Evolutionary conservation across 2,329 filamentous ascomycete species (phyloP), one percentile per base, ranked within the genome.

Genomic region (Paracorniculantispora psalliotae): DNA sequence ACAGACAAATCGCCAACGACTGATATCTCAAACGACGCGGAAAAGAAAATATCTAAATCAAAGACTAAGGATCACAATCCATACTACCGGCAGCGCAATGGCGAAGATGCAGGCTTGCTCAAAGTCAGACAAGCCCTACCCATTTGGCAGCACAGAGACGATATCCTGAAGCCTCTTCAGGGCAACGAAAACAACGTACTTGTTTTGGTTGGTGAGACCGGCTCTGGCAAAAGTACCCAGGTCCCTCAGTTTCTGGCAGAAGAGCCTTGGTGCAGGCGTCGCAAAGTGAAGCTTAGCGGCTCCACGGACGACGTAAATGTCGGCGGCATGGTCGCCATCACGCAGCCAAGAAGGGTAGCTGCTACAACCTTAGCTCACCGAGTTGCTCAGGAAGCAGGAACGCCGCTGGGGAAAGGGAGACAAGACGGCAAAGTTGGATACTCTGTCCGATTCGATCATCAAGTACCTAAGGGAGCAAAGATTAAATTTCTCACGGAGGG

Each of bases 401-500:
- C 79, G 1, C 81, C 83, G 0, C 70, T 85, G 9, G 74, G 74
- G 0, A 70, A 76, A 13, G 70, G 68, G 4, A 66, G 68, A 7
- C 63, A 67, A 13, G 71, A 82, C 53, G 75, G 82, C 2, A 68
- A 78, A 28, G 92, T 99, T 12, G 94, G 94, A 43, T 99, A 97
- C 70, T 93, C 91, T 4, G 93, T 99, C 35, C 88, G 94, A 59
- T 99, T 99, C 68, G 94, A 99, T 66, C 90, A 92, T 61, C 87
- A 89, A 13, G 85, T 90, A 0, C 90, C 91, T n/a, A 84, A 84
- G 21, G 88, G 86, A n/a, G 90, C 91, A 4, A 87, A 83, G 67
- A 88, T 99, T 74, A 97, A 97, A 69, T 99, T 92, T 67, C 77
- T 99, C 63, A 99, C 94, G 0, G 96, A 99, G 72, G 94, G 94